A percentile compares a stretch with the other conserved stretches of the same genome.
Evolutionary conservation across 352 stramenopile genomes (phyloP).

Genomic region (Phytopythium sindhum): DNA sequence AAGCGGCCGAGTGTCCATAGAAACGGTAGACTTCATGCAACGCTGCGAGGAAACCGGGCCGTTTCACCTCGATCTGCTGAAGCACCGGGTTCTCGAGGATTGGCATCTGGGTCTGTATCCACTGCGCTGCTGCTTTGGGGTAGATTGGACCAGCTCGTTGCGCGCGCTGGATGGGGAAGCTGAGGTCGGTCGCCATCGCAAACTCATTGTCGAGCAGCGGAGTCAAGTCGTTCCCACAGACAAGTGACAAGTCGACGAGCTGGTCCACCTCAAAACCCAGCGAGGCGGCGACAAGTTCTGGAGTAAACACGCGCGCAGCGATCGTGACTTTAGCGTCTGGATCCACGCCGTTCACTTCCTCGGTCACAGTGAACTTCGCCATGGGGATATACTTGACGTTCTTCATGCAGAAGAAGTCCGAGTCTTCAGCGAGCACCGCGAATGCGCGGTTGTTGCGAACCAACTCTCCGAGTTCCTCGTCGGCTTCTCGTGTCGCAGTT

Average conservation of each 20-base stretch:
- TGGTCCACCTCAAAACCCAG: constrained; percentile 59
- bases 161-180: constrained; percentile 52
- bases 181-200: constrained; percentile 37
- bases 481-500: constrained; percentile 64
- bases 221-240: constrained; percentile 90
- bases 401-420: constrained; percentile 87
- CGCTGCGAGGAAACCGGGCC: constrained; percentile 38
- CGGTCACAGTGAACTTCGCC: constrained; percentile 29
- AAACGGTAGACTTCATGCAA: constrained; percentile 80
- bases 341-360: not conserved
- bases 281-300: constrained; percentile 50
- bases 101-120: constrained; percentile 48
- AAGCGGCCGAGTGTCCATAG: constrained; percentile 49
- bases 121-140: constrained; percentile 47
- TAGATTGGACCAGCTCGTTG: constrained; percentile 32
- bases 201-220: constrained; percentile 63
- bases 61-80: constrained; percentile 35
- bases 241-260: constrained; percentile 81
- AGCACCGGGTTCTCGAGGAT: constrained; percentile 60
- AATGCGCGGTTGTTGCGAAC: constrained; percentile 50
- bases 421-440: constrained; percentile 79
- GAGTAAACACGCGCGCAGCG: constrained; percentile 68
- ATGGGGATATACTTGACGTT: constrained; percentile 84
- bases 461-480: constrained; percentile 68
- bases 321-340: constrained; percentile 18